Percentiles rank a stretch among this genome's conserved stretches.
Evolutionary conservation across 2,329 filamentous ascomycete species (phyloP).

Genomic region (Fusarium nelsonii): DNA sequence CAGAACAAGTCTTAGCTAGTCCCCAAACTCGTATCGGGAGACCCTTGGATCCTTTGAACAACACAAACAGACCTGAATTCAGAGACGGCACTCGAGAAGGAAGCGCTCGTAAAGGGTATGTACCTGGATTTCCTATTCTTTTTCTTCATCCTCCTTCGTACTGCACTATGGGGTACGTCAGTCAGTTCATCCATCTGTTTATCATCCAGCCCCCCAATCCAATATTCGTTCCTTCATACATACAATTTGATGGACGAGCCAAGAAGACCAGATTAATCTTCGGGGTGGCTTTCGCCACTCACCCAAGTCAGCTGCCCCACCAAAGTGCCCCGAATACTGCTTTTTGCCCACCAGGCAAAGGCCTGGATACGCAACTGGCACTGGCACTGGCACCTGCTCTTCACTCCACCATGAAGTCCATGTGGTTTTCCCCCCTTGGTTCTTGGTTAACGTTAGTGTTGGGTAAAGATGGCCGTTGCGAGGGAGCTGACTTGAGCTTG

Average conservation of each 20-base stretch:
- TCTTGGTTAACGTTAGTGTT: slow-evolving; percentile 13
- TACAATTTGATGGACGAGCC: slow-evolving; percentile 10
- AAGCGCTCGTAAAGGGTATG: slow-evolving; percentile 19
- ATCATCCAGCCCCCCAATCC: background rate
- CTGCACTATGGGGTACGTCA: background rate
- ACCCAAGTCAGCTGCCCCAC: slow-evolving; percentile 53
- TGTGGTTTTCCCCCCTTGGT: slow-evolving; percentile 18
- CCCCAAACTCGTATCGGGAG: slow-evolving; percentile 21
- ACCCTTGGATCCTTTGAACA: slow-evolving; percentile 42
- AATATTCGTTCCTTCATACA: background rate
- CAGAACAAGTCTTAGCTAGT: slow-evolving; percentile 21
- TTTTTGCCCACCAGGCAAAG: slow-evolving; percentile 27
- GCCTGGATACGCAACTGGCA: slow-evolving; percentile 32
- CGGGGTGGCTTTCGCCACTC: slow-evolving; percentile 50
- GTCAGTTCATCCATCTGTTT: background rate
- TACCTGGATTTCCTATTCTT: slow-evolving; percentile 21
- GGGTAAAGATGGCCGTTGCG: slow-evolving; percentile 3
- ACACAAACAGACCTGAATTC: slow-evolving; percentile 13
- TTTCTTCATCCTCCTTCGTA: slow-evolving; percentile 1
- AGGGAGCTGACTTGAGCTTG: slow-evolving; percentile 1
- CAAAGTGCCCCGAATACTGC: slow-evolving; percentile 42
- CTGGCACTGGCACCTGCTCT: slow-evolving; percentile 17
- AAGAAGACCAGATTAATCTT: slow-evolving; percentile 31
- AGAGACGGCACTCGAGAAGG: background rate
- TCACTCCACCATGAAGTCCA: slow-evolving; percentile 11